These are phyloP conservation scores for Chernovozyma sophiae-reginae DNA, from an alignment of 1,139 yeast genomes.

Conservation along the genomic window DNA sequence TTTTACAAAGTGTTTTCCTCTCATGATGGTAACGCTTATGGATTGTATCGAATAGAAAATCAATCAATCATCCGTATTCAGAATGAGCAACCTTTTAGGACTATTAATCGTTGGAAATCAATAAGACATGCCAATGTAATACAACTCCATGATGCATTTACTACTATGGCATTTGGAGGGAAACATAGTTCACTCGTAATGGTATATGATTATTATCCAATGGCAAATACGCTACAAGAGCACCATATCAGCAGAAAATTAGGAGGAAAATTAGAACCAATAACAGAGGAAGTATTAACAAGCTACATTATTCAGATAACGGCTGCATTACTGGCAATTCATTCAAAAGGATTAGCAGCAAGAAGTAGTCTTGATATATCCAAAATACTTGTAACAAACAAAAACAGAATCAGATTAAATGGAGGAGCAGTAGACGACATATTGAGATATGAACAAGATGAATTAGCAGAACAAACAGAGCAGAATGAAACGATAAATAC, in stretches of 20 bases:
- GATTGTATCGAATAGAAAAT: constrained; percentile 65
- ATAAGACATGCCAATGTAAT: constrained; percentile 59
- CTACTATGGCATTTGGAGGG: constrained; percentile 83
- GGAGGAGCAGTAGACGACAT: constrained; percentile 74
- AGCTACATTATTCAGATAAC: constrained; percentile 67
- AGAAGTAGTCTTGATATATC: constrained; percentile 58
- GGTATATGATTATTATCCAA: constrained; percentile 42
- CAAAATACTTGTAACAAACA: constrained; percentile 68
- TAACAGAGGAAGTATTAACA: constrained; percentile 74
- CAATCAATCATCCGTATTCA: constrained; percentile 45
- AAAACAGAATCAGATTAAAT: constrained; percentile 66
- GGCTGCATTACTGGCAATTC: constrained; percentile 62
- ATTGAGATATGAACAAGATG: constrained; percentile 39
- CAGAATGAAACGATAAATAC: constrained; percentile 10
- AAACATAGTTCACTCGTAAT: constrained; percentile 42
- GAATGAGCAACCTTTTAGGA: constrained; percentile 48
- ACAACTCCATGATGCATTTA: constrained; percentile 73
- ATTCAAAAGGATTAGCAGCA: constrained; percentile 58
- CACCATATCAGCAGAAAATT: constrained; percentile 31
- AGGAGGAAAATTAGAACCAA: constrained; percentile 34
- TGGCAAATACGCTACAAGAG: constrained; percentile 27
- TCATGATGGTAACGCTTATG: constrained; percentile 73
- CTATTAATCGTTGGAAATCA: constrained; percentile 43
- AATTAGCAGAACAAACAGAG: constrained; percentile 9
- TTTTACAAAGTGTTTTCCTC: constrained; percentile 80